A percentile compares a stretch with the other conserved stretches of the same genome.
Conservation (phyloP, 257 asterid species). For the Pogostemon cablin region DNA sequence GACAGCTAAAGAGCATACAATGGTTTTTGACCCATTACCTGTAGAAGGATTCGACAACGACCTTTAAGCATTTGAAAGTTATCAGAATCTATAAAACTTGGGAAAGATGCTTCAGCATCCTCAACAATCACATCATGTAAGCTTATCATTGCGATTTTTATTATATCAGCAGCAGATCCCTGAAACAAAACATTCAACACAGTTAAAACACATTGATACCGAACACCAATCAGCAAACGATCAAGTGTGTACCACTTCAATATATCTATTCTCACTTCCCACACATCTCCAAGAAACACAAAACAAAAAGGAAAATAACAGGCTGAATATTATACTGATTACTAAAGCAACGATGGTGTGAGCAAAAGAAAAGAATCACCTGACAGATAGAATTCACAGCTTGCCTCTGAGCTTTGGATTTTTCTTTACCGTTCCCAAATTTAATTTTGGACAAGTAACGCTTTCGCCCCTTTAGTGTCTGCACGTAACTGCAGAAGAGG, state of each 20-base stretch:
- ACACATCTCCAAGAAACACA: background rate
- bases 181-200: slow-evolving; percentile 35
- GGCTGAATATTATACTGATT: slow-evolving; percentile 9
- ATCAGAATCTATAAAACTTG: slow-evolving; percentile 48
- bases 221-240: slow-evolving; percentile 18
- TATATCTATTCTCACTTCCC: background rate
- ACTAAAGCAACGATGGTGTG: slow-evolving; percentile 5
- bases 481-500: slow-evolving; percentile 66
- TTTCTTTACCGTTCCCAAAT: slow-evolving; percentile 78
- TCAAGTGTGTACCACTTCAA: background rate
- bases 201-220: slow-evolving; percentile 15
- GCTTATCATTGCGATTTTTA: slow-evolving; percentile 87
- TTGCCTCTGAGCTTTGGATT: slow-evolving; percentile 95
- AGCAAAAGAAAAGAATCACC: slow-evolving; percentile 48
- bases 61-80: slow-evolving; percentile 74
- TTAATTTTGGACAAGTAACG: slow-evolving; percentile 90
- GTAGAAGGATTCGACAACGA: slow-evolving; percentile 84
- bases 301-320: background rate
- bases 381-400: slow-evolving; percentile 98
- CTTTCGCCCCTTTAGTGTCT: slow-evolving; percentile 87
- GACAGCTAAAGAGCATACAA: slow-evolving; percentile 25
- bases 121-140: slow-evolving; percentile 64
- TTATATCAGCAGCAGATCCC: slow-evolving; percentile 99
- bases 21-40: slow-evolving; percentile 51
- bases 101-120: slow-evolving; percentile 52